These are phyloP conservation scores for Calocybe indica DNA, from an alignment of 768 basidiomycete genomes.

Conservation along the genomic window DNA sequence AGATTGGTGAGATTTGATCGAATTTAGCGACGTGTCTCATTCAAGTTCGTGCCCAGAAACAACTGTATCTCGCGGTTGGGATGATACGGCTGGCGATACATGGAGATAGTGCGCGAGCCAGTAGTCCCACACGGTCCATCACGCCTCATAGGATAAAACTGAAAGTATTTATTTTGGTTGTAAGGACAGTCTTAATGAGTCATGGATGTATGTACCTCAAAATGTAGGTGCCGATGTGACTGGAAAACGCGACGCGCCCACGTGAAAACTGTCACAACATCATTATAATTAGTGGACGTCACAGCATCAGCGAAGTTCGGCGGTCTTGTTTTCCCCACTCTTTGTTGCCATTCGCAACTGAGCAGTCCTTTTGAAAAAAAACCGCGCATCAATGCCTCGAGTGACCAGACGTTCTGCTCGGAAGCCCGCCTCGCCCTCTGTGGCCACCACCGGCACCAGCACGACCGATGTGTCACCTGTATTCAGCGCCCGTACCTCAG, in stretches of 20 bases:
- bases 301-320: conserved; percentile 13
- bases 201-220: too few relatives aligned
- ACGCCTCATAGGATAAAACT: too few relatives aligned
- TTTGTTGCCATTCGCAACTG: conserved; percentile 2
- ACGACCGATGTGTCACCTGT: conserved; percentile 43
- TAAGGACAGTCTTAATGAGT: too few relatives aligned
- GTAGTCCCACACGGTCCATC: too few relatives aligned
- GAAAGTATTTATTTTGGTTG: too few relatives aligned
- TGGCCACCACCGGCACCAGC: conserved; percentile 33
- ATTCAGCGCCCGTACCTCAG: conserved; percentile 42
- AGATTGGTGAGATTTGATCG: too few relatives aligned
- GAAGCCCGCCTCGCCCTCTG: conserved; percentile 21
- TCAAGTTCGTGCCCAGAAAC: too few relatives aligned
- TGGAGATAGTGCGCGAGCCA: too few relatives aligned
- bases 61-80: too few relatives aligned
- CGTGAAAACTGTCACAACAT: conserved; percentile 1
- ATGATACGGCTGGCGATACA: too few relatives aligned
- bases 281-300: conserved; percentile 4
- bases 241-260: background rate
- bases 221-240: background rate
- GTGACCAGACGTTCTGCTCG: conserved; percentile 27
- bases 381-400: conserved; percentile 20
- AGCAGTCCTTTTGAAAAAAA: background rate
- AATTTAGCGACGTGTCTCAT: too few relatives aligned
- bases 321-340: conserved; percentile 14